Percentiles rank a stretch among this genome's conserved stretches.
Conservation (phyloP, 805 yeast genomes). For the Candida cerambycidarum region DNA sequence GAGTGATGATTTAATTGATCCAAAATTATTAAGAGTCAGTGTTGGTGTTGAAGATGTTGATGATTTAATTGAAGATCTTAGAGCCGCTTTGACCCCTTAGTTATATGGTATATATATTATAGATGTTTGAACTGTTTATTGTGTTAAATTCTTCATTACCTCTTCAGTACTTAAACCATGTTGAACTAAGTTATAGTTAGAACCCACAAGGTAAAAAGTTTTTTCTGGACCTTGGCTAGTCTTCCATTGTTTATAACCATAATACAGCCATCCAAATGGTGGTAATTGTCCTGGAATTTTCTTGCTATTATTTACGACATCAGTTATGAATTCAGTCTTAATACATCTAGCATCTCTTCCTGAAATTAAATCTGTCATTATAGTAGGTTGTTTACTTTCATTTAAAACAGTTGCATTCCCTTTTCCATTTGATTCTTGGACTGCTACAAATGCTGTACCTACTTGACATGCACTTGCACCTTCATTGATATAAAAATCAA, state of each 20-base stretch:
- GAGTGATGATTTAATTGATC: slow-evolving; percentile 51
- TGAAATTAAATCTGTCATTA: slow-evolving; percentile 35
- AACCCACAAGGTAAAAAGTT: slow-evolving; percentile 37
- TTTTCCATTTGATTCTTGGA: slow-evolving; percentile 26
- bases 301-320: slow-evolving; percentile 15
- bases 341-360: slow-evolving; percentile 42
- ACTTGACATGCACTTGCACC: slow-evolving; percentile 58
- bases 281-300: slow-evolving; percentile 23
- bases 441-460: slow-evolving; percentile 50
- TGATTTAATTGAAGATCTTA: slow-evolving; percentile 74
- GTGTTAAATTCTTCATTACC: slow-evolving; percentile 27
- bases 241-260: slow-evolving; percentile 28
- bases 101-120: slow-evolving; percentile 6
- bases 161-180: slow-evolving; percentile 19
- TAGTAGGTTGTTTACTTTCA: slow-evolving; percentile 17
- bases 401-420: slow-evolving; percentile 18
- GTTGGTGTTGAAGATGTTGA: slow-evolving; percentile 76
- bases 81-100: slow-evolving; percentile 45
- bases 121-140: slow-evolving; percentile 5
- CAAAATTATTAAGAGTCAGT: slow-evolving; percentile 68
- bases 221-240: slow-evolving; percentile 14
- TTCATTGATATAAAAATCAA: slow-evolving; percentile 27
- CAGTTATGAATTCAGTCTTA: slow-evolving; percentile 32
- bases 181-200: slow-evolving; percentile 26
- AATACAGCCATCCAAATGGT: slow-evolving; percentile 34